Conservation (phyloP, 768 basidiomycete species). For the Sutorius australiensis region DNA sequence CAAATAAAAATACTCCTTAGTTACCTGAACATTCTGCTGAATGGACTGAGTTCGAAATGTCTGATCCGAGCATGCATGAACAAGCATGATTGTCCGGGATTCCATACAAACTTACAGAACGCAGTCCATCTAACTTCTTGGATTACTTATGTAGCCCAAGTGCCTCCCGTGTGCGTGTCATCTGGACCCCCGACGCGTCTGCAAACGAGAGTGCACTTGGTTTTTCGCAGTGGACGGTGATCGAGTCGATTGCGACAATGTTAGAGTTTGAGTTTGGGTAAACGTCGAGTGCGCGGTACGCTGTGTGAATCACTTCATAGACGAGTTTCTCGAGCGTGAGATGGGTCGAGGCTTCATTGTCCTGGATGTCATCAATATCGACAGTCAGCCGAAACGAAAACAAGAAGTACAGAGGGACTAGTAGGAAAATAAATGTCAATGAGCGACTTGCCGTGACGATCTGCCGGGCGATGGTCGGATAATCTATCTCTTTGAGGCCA, state of each 20-base stretch:
- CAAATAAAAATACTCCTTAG: too few relatives aligned
- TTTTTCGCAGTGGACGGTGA: constrained; percentile 59
- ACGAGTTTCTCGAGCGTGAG: constrained; percentile 23
- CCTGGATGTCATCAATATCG: not conserved
- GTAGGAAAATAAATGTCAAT: not conserved
- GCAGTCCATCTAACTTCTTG: too few relatives aligned
- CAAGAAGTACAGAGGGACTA: too few relatives aligned
- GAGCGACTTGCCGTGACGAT: constrained; percentile 24
- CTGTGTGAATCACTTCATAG: constrained; percentile 47
- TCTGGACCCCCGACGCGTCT: constrained; percentile 57
- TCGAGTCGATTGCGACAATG: constrained; percentile 33
- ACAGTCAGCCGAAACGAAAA: not conserved
- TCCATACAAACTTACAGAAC: too few relatives aligned
- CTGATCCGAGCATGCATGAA: too few relatives aligned
- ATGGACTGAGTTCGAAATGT: too few relatives aligned
- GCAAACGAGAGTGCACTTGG: constrained; percentile 71
- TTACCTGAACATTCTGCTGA: too few relatives aligned
- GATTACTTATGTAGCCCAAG: not conserved
- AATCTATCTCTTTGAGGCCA: constrained; percentile 26
- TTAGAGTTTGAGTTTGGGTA: not conserved
- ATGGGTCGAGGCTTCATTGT: constrained; percentile 8
- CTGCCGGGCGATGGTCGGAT: constrained; percentile 34
- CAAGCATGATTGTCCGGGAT: too few relatives aligned
- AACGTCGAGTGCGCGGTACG: constrained; percentile 58
- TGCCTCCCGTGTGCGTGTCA: constrained; percentile 39